Conservation (phyloP, 305 asterid genomes). For the Coffea humblotiana region DNA sequence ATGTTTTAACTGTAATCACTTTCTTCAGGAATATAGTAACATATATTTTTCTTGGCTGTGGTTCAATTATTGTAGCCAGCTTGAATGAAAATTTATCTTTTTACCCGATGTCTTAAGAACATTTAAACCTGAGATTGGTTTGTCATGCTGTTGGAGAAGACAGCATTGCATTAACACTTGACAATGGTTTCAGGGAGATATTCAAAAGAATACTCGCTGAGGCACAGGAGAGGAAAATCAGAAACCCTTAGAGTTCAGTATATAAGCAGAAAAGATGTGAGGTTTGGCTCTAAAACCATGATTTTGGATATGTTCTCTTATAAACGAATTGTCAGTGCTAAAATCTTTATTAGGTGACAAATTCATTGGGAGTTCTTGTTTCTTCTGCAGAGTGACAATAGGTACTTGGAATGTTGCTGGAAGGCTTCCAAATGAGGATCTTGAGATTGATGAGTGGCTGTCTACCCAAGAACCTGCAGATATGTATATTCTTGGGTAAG, state of each 20-base stretch:
- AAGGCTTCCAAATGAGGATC: constrained; percentile 60
- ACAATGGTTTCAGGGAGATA: constrained; percentile 48
- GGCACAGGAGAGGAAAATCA: constrained; percentile 88
- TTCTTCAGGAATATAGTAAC: not conserved
- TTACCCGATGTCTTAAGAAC: not conserved
- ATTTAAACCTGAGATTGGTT: not conserved
- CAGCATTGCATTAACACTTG: not conserved
- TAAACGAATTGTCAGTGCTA: not conserved
- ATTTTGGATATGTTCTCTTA: constrained; percentile 4
- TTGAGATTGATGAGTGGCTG: constrained; percentile 90
- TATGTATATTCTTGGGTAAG: constrained; percentile 76
- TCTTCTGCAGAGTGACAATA: constrained; percentile 55
- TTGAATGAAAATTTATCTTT: not conserved
- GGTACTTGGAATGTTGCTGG: constrained; percentile 99
- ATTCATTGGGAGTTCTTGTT: constrained; percentile 6
- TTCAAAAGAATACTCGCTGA: constrained; percentile 33
- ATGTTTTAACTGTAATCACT: not conserved
- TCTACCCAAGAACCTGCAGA: constrained; percentile 80
- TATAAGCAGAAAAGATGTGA: constrained; percentile 81
- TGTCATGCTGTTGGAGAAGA: not conserved
- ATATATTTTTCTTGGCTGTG: not conserved
- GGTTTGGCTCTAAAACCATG: constrained; percentile 59
- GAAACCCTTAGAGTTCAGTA: constrained; percentile 81
- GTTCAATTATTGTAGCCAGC: not conserved
- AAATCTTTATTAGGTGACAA: not conserved